A percentile compares a stretch with the other conserved stretches of the same genome.
phyloP scores from a whole-genome alignment of 805 yeast genomes.

The Ogataea kodamae region DNA sequence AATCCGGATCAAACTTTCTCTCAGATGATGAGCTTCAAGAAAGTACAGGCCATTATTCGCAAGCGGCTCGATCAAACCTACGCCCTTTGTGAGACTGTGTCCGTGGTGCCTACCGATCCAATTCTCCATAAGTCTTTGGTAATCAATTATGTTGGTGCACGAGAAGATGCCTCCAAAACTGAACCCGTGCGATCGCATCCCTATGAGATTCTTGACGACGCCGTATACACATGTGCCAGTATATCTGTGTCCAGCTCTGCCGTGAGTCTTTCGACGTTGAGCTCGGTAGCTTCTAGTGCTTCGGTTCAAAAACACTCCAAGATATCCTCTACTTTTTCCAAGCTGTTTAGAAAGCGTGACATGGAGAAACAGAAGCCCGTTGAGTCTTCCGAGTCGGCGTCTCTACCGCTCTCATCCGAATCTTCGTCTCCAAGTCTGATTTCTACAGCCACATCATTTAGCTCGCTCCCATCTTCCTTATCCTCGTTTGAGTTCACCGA shows the following conservation, averaged over 20 bases:
- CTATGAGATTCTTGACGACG: conserved; percentile 64
- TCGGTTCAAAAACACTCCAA: conserved; percentile 13
- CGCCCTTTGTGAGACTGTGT: conserved; percentile 16
- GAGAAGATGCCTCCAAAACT: conserved; percentile 14
- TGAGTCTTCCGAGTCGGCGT: conserved; percentile 19
- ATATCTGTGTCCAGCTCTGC: conserved; percentile 12
- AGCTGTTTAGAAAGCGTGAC: conserved; percentile 24
- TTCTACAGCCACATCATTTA: conserved; percentile 23
- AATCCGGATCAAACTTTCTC: conserved; percentile 13
- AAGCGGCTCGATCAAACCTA: conserved; percentile 32
- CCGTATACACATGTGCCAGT: conserved; percentile 43
- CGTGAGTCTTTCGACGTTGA: conserved; percentile 9
- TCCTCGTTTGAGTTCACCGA: conserved; percentile 24
- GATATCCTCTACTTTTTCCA: conserved; percentile 21
- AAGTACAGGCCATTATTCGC: conserved; percentile 26
- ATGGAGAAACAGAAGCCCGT: conserved; percentile 13
- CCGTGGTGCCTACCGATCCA: conserved; percentile 33
- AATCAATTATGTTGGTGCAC: conserved; percentile 34
- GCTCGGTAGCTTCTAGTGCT: conserved; percentile 8
- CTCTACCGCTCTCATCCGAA: conserved; percentile 22
- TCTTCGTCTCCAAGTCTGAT: conserved; percentile 31
- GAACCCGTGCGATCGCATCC: conserved; percentile 52
- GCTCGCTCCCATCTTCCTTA: conserved; percentile 31
- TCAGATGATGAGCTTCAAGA: conserved; percentile 17
- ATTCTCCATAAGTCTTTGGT: conserved; percentile 48